Percentiles rank a stretch among this genome's conserved stretches.
Evolutionary conservation across 2,329 filamentous ascomycete genomes (phyloP).

Genomic region (Incumbomyces delicatus): DNA sequence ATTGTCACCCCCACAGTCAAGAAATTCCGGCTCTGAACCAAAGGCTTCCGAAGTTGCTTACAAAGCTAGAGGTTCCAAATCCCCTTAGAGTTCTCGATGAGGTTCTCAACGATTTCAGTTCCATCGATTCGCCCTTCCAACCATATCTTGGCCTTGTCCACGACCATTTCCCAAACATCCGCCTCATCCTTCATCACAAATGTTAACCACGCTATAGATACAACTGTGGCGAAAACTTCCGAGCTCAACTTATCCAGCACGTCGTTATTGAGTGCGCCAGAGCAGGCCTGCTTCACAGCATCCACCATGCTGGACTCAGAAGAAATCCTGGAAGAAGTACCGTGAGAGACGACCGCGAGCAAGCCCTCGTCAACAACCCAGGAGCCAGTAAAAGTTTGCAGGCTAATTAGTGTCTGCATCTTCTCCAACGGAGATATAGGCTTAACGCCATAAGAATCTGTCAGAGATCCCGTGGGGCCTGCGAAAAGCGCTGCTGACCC

Average conservation of each 20-base stretch:
- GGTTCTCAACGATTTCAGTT: constrained; percentile 3
- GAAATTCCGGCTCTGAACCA: too few relatives aligned
- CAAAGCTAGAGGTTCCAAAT: too few relatives aligned
- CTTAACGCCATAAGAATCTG: background rate
- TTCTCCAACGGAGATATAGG: background rate
- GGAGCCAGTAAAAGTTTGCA: constrained; percentile 48
- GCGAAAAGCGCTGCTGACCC: too few relatives aligned
- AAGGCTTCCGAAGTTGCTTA: too few relatives aligned
- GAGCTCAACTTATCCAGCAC: background rate
- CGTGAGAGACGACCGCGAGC: constrained; percentile 15
- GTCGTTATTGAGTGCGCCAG: constrained; percentile 2
- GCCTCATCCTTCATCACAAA: constrained; percentile 33
- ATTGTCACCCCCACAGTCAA: too few relatives aligned
- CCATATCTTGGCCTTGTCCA: constrained; percentile 50
- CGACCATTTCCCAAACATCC: constrained; percentile 56
- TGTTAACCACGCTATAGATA: constrained; percentile 44
- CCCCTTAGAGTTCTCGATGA: background rate
- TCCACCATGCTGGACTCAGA: constrained; percentile 6
- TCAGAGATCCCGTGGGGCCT: too few relatives aligned
- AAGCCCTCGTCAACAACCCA: constrained; percentile 35
- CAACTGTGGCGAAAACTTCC: constrained; percentile 24
- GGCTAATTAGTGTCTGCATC: constrained; percentile 39
- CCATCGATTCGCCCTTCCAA: constrained; percentile 23
- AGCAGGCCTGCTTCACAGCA: constrained; percentile 1
- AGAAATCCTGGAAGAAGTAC: background rate